Evolutionary conservation across 179 eudicot species (phyloP).

Genomic region (Silene coronaria): DNA sequence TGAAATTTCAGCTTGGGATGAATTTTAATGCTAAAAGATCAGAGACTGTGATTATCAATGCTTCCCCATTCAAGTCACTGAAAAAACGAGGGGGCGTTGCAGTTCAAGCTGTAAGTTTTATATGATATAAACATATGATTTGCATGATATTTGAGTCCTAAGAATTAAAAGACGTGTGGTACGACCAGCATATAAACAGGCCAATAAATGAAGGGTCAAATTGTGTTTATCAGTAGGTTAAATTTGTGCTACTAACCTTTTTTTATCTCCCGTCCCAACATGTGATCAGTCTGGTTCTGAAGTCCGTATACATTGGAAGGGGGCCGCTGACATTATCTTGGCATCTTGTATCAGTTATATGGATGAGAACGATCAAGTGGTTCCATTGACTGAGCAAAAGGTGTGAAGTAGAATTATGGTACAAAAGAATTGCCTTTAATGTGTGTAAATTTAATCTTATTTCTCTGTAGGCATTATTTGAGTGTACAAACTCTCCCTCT

Average conservation of each 20-base stretch:
- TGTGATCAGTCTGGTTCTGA: conserved; percentile 50
- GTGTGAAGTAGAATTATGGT: conserved; percentile 24
- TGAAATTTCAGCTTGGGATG: conserved; percentile 32
- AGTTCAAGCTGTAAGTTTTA: conserved; percentile 30
- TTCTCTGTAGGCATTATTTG: background rate
- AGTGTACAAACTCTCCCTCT: background rate
- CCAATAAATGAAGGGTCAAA: background rate
- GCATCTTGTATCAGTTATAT: conserved; percentile 56
- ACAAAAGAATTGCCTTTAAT: background rate
- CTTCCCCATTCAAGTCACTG: conserved; percentile 44
- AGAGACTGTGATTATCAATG: conserved; percentile 36
- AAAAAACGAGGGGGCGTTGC: conserved; percentile 47
- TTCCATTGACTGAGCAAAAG: conserved; percentile 55
- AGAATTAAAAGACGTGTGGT: background rate
- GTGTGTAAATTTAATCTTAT: background rate
- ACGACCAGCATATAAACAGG: background rate
- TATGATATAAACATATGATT: background rate
- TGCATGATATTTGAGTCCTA: background rate
- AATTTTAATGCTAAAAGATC: conserved; percentile 35
- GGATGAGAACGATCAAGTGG: conserved; percentile 39
- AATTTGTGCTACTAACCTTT: conserved; percentile 1
- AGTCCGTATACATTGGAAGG: conserved; percentile 87
- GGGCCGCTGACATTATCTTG: conserved; percentile 86
- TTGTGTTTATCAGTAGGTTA: background rate
- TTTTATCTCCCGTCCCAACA: background rate